Conservation (phyloP, 1,139 yeast species). For the Suhomyces taliae region DNA sequence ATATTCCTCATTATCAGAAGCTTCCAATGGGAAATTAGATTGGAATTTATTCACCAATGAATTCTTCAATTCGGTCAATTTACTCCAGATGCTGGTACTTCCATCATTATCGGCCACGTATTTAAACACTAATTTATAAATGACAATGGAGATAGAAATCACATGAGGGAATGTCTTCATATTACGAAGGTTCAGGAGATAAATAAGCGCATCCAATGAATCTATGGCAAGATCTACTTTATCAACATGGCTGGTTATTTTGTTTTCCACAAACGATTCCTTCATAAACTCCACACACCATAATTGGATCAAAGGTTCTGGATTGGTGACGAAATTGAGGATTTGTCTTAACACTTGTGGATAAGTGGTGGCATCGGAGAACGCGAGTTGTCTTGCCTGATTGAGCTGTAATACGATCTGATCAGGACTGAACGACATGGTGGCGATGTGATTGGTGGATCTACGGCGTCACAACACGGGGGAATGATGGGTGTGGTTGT, state of each 20-base stretch:
- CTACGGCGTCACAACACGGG: too few relatives aligned
- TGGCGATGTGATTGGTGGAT: background rate
- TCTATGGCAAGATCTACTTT: slow-evolving; percentile 47
- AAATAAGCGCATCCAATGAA: slow-evolving; percentile 35
- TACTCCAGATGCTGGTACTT: slow-evolving; percentile 43
- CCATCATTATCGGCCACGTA: slow-evolving; percentile 48
- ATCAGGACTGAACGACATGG: slow-evolving; percentile 16
- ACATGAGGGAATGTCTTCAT: slow-evolving; percentile 31
- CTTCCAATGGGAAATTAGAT: slow-evolving; percentile 41
- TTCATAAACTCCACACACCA: slow-evolving; percentile 51
- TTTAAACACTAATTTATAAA: slow-evolving; percentile 40
- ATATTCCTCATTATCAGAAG: slow-evolving; percentile 50
- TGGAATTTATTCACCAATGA: slow-evolving; percentile 26
- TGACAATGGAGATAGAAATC: slow-evolving; percentile 37
- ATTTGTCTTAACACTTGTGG: slow-evolving; percentile 58
- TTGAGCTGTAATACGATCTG: slow-evolving; percentile 41
- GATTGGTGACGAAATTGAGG: slow-evolving; percentile 40
- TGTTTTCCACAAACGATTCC: slow-evolving; percentile 38
- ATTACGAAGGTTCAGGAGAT: slow-evolving; percentile 30
- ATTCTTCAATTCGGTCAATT: slow-evolving; percentile 44
- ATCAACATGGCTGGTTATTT: slow-evolving; percentile 20
- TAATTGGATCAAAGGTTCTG: slow-evolving; percentile 34
- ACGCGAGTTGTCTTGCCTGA: slow-evolving; percentile 53
- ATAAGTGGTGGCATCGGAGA: slow-evolving; percentile 44
- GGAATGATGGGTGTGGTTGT: background rate